These are phyloP conservation scores for Komagataea norvegica DNA, from an alignment of 1,139 yeast species.

Conservation along the genomic window DNA sequence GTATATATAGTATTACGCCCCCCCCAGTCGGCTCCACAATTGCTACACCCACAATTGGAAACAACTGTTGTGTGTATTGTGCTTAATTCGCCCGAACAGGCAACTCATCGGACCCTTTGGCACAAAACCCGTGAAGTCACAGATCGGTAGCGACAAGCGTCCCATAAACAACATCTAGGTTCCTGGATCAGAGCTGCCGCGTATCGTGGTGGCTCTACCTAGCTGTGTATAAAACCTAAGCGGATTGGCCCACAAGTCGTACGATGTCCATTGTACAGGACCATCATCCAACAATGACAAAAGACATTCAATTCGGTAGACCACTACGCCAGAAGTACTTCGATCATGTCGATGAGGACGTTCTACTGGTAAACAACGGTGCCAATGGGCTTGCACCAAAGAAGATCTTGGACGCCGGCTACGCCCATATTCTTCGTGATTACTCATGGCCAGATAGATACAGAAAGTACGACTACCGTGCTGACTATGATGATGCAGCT, in stretches of 20 bases:
- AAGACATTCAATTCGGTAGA: conserved; percentile 42
- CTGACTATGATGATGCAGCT: conserved; percentile 10
- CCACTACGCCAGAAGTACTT: conserved; percentile 43
- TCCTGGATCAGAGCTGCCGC: too few relatives aligned
- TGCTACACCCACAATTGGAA: too few relatives aligned
- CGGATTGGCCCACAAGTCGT: neutral
- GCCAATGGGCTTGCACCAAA: conserved; percentile 14
- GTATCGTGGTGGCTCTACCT: too few relatives aligned
- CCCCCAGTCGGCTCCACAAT: too few relatives aligned
- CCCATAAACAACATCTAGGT: too few relatives aligned
- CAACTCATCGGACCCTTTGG: too few relatives aligned
- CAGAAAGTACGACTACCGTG: conserved; percentile 11
- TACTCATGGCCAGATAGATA: conserved; percentile 14
- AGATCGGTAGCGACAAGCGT: too few relatives aligned
- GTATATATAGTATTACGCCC: too few relatives aligned
- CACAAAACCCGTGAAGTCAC: too few relatives aligned
- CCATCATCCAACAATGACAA: conserved; percentile 3
- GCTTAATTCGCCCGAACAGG: too few relatives aligned
- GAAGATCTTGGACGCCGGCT: conserved; percentile 9
- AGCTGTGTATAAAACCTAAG: neutral
- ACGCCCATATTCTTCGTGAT: conserved; percentile 8
- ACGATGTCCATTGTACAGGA: neutral
- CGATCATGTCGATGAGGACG: conserved; percentile 14
- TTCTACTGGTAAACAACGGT: conserved; percentile 13
- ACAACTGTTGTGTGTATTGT: too few relatives aligned